Evolutionary conservation across 768 basidiomycete species (phyloP), one percentile per base, ranked within the genome.

Genomic region (Ramaria sp.): DNA sequence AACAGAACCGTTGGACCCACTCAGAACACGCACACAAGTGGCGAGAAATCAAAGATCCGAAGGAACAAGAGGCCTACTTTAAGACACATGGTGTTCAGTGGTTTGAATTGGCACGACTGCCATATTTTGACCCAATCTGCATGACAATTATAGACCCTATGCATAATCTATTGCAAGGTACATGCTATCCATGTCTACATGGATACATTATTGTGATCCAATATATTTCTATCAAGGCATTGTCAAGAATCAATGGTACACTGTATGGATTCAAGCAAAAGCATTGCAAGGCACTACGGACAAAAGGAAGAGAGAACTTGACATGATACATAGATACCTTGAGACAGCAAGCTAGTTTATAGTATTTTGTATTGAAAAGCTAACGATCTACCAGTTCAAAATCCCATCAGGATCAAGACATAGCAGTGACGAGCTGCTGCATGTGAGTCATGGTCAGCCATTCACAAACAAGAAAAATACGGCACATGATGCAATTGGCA

Each of bases 91-190:
- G 59, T 0, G 61, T 55, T 1, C 64, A 60, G 30, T 69, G 64
- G 62, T 59, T 60, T 4, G 63, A 70, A 54, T 55, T 71, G 0
- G 59, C 61, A 19, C 55, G 61, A 1, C 60, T 71, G 0, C 66
- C 68, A 0, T 71, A 71, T 53, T 71, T 71, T 31, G 53, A n/a
- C n/a, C n/a, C n/a, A n/a, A n/a, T n/a, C n/a, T n/a, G n/a, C 0
- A n/a, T n/a, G n/a, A n/a, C n/a, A n/a, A n/a, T n/a, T n/a, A 63
- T 71, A 11, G 70, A 70, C 53, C 70, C 66, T 0, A 70, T 71
- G 70, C 68, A 71, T 50, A 70, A 67, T 31, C 46, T 71, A 1
- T 65, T 69, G n/a, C 62, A 68, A 4, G 66, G 69, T 64, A 53
- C n/a, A 59, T 50, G n/a, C 7, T 2, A 3, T n/a, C 7, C 3